Evolutionary conservation across 345 rosid genomes (phyloP).

Genomic region (Triadica sebifera): DNA sequence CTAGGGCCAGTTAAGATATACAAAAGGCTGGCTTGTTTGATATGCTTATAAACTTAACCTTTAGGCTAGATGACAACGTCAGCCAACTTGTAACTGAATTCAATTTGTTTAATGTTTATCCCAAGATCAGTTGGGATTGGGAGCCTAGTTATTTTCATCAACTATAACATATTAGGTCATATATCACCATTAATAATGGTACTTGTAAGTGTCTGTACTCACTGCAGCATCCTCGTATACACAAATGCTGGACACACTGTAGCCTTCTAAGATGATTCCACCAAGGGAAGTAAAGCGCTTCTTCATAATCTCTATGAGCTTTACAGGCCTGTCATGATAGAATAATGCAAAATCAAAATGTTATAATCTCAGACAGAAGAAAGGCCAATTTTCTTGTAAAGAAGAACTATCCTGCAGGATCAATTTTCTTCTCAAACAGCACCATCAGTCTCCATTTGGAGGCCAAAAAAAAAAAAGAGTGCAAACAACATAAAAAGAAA

Average conservation of each 20-base stretch:
- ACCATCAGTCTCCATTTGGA: background rate
- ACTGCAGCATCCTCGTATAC: slow-evolving; percentile 74
- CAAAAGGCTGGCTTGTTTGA: background rate
- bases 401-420: background rate
- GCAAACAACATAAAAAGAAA: background rate
- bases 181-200: background rate
- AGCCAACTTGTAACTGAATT: background rate
- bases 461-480: background rate
- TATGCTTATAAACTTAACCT: slow-evolving; percentile 7
- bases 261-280: slow-evolving; percentile 78
- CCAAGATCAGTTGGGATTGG: background rate
- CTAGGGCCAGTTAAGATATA: background rate
- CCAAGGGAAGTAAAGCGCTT: slow-evolving; percentile 70
- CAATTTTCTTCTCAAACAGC: background rate
- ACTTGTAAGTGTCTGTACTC: slow-evolving; percentile 31
- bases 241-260: slow-evolving; percentile 57
- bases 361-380: slow-evolving; percentile 13
- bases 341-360: slow-evolving; percentile 12
- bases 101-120: background rate
- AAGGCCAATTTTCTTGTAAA: background rate
- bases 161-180: background rate
- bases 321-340: slow-evolving; percentile 60
- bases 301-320: slow-evolving; percentile 79
- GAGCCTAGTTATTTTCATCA: background rate
- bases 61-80: background rate